Conservation (phyloP, 129 eudicot genomes). For the Saussurea involucrata region DNA sequence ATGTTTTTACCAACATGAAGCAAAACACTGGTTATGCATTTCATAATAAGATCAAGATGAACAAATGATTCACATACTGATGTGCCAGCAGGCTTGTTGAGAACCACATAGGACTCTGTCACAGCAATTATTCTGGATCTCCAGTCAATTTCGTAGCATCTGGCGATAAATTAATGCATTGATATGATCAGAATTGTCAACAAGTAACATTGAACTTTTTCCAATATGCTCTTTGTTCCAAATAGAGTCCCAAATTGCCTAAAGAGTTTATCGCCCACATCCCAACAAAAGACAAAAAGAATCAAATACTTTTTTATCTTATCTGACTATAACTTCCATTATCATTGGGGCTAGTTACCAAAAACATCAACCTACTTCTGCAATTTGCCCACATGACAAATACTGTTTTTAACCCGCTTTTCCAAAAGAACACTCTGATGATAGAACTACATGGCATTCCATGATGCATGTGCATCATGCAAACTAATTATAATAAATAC, state of each 20-base stretch:
- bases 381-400: conserved; percentile 8
- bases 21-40: background rate
- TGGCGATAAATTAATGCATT: conserved; percentile 10
- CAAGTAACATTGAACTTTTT: background rate
- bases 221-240: conserved; percentile 1
- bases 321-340: background rate
- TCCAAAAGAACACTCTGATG: background rate
- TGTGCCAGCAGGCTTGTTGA: conserved; percentile 97
- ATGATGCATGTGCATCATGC: background rate
- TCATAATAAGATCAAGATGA: background rate
- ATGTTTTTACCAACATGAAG: background rate
- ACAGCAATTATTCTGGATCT: conserved; percentile 83
- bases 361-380: background rate
- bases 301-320: background rate
- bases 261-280: background rate
- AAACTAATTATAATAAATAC: background rate
- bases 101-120: conserved; percentile 78
- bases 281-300: background rate
- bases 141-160: conserved; percentile 98
- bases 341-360: background rate
- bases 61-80: conserved; percentile 54
- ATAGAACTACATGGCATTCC: conserved; percentile 6
- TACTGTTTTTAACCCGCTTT: background rate
- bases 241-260: background rate
- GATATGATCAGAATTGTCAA: conserved; percentile 15